A percentile compares a stretch with the other conserved stretches of the same genome.
phyloP scores from a whole-genome alignment of 805 yeast genomes.

The Hyphopichia homilentoma region DNA sequence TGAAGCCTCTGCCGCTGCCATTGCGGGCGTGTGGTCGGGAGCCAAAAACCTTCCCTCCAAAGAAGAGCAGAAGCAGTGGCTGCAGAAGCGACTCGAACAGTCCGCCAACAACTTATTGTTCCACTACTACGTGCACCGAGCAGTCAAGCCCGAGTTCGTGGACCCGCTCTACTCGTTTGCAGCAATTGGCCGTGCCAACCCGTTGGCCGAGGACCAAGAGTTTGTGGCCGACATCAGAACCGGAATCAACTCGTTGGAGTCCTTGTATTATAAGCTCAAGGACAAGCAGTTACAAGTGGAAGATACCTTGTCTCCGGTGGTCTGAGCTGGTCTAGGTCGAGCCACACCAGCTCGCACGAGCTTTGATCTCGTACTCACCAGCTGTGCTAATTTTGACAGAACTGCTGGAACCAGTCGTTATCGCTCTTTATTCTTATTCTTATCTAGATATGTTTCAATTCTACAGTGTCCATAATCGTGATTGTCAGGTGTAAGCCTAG shows the following conservation, averaged over 20 bases:
- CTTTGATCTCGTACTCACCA: no score
- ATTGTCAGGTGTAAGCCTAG: no score
- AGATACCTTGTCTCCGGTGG: slow-evolving; percentile 12
- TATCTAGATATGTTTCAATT: no score
- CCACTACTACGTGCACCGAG: slow-evolving; percentile 29
- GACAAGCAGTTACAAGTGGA: slow-evolving; percentile 13
- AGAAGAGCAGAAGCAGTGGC: slow-evolving; percentile 38
- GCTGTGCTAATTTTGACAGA: no score
- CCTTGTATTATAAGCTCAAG: slow-evolving; percentile 22
- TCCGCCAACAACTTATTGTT: slow-evolving; percentile 20
- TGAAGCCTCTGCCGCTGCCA: slow-evolving; percentile 51
- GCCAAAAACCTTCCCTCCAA: slow-evolving; percentile 33
- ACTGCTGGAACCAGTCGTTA: no score
- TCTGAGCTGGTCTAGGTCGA: no score
- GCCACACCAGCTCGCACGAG: no score
- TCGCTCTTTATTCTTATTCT: no score
- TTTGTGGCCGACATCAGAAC: slow-evolving; percentile 19
- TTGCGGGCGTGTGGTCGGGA: slow-evolving; percentile 54
- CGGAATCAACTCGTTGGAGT: slow-evolving; percentile 15
- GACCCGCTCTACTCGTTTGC: slow-evolving; percentile 21
- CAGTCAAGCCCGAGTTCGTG: slow-evolving; percentile 21
- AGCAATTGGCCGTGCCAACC: slow-evolving; percentile 27
- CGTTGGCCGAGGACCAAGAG: slow-evolving; percentile 20
- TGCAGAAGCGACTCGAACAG: slow-evolving; percentile 15
- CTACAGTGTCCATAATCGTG: no score